Percentiles rank a stretch among this genome's conserved stretches.
Evolutionary conservation across 768 basidiomycete genomes (phyloP).

Genomic region (Jaapia argillacea): DNA sequence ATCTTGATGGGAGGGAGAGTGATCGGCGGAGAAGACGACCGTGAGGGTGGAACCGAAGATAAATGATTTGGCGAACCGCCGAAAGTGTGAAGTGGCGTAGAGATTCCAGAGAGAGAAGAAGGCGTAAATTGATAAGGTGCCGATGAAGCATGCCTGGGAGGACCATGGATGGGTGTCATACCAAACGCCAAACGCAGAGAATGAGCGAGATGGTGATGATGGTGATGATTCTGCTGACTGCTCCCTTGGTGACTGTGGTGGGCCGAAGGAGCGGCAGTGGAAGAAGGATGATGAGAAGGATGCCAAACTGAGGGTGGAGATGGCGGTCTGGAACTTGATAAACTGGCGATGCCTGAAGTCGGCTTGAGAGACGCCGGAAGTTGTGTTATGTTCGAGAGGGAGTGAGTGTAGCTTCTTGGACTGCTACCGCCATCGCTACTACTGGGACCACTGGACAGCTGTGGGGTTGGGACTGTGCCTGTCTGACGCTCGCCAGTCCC

Average conservation of each 20-base stretch:
- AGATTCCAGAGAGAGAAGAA: neutral
- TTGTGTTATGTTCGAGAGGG: conserved; percentile 10
- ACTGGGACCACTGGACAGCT: conserved; percentile 55
- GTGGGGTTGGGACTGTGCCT: conserved; percentile 29
- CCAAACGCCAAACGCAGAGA: conserved; percentile 84
- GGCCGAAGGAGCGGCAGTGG: conserved; percentile 5
- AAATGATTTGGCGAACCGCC: conserved; percentile 10
- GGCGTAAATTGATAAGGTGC: conserved; percentile 7
- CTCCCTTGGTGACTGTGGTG: conserved; percentile 7
- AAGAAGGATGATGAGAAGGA: conserved; percentile 12
- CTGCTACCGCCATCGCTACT: conserved; percentile 44
- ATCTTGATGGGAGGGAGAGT: conserved; percentile 59
- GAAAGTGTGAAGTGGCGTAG: too few species aligned
- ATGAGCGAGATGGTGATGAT: conserved; percentile 66
- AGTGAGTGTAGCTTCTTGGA: conserved; percentile 41
- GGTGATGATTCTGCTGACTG: conserved; percentile 14
- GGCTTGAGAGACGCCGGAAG: too few species aligned
- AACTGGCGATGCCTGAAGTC: conserved; percentile 28
- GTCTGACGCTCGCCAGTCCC: neutral
- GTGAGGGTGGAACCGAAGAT: conserved; percentile 38
- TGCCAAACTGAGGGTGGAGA: conserved; percentile 38
- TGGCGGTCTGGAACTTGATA: conserved; percentile 48
- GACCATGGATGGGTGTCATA: conserved; percentile 72
- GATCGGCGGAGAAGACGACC: conserved; percentile 64
- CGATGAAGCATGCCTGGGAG: conserved; percentile 12